Evolutionary conservation across 2,329 filamentous ascomycete genomes (phyloP).

Genomic region (Neurospora sp.): DNA sequence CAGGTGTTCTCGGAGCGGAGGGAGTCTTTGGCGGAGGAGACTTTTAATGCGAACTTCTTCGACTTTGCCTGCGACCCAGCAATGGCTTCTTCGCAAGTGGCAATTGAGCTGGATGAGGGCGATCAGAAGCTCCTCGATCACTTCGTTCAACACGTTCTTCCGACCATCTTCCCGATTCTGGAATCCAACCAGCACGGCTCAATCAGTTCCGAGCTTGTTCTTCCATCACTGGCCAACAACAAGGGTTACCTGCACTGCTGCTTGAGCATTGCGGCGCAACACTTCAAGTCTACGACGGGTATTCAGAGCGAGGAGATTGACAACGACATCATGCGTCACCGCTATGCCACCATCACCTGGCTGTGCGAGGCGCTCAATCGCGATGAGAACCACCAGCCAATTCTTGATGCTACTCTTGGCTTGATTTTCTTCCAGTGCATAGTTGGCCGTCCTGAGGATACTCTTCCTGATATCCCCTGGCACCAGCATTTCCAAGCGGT

Average conservation of each 20-base stretch:
- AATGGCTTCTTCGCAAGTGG: constrained; percentile 54
- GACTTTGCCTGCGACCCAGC: constrained; percentile 65
- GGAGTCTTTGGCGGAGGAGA: constrained; percentile 58
- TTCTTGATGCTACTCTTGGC: constrained; percentile 83
- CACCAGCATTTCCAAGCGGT: constrained; percentile 94
- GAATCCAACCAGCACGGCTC: constrained; percentile 84
- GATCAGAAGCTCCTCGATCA: constrained; percentile 84
- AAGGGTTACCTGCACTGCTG: constrained; percentile 93
- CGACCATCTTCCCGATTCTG: constrained; percentile 83
- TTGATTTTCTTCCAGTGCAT: constrained; percentile 96
- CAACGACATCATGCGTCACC: constrained; percentile 84
- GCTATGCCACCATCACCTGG: constrained; percentile 76
- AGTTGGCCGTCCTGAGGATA: constrained; percentile 77
- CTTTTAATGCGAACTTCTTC: constrained; percentile 69
- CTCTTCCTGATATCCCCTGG: constrained; percentile 87
- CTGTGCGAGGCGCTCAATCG: constrained; percentile 72
- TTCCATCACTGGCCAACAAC: constrained; percentile 83
- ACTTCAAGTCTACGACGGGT: constrained; percentile 71
- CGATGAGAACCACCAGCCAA: constrained; percentile 76
- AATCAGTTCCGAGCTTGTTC: constrained; percentile 69
- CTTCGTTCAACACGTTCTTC: constrained; percentile 80
- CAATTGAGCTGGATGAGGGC: constrained; percentile 75
- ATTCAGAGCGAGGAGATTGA: constrained; percentile 65
- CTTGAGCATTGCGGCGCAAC: constrained; percentile 83
- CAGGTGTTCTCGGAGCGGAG: constrained; percentile 58